A percentile compares a stretch with the other conserved stretches of the same genome.
Conservation (phyloP, 768 basidiomycete species). For the Collybiopsis luxurians region DNA sequence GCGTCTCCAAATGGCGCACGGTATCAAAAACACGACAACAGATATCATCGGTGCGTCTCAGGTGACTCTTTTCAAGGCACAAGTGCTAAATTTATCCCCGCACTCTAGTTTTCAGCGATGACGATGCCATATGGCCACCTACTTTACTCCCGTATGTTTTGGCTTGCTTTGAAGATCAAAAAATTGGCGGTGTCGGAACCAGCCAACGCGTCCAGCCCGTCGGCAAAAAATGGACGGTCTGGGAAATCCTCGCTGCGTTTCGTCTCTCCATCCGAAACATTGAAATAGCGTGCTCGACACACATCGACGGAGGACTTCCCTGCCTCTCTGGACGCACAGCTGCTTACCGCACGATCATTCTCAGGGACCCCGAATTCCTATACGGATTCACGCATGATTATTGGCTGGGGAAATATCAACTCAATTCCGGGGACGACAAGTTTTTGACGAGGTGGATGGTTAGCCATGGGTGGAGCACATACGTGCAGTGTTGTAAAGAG, state of each 20-base stretch:
- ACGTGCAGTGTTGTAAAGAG: constrained; percentile 84
- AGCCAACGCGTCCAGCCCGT: constrained; percentile 84
- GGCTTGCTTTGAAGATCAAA: constrained; percentile 93
- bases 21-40: constrained; percentile 85
- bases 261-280: constrained; percentile 92
- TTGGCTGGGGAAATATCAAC: constrained; percentile 92
- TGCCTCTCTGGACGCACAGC: constrained; percentile 93
- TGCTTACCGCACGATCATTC: constrained; percentile 89
- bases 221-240: constrained; percentile 80
- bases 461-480: constrained; percentile 93
- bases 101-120: constrained; percentile 75
- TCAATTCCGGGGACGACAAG: constrained; percentile 93
- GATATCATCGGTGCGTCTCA: constrained; percentile 61
- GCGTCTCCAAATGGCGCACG: constrained; percentile 90
- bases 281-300: constrained; percentile 84
- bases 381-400: constrained; percentile 93
- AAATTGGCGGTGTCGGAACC: constrained; percentile 90
- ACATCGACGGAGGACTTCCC: constrained; percentile 90
- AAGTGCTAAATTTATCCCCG: too few species aligned
- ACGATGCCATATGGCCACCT: constrained; percentile 95
- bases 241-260: constrained; percentile 95
- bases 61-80: too few species aligned
- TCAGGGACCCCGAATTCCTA: constrained; percentile 92
- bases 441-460: constrained; percentile 97
- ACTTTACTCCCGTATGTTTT: constrained; percentile 86